A percentile compares a stretch with the other conserved stretches of the same genome.
Conservation (phyloP, 2,329 filamentous ascomycete genomes). For the Beauveria sp. region DNA sequence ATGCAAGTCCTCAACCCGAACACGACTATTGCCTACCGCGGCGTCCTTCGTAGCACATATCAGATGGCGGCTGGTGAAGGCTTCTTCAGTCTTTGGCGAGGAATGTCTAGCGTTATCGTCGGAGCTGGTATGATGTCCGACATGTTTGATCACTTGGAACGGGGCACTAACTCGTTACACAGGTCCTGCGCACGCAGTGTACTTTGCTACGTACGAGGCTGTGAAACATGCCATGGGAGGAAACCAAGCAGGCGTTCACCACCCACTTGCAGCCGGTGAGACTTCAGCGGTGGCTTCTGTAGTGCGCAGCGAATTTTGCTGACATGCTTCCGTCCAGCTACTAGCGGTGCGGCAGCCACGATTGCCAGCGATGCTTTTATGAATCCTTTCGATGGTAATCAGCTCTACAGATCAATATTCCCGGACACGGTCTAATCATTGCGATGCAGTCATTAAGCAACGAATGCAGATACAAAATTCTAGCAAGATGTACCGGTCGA, state of each 20-base stretch:
- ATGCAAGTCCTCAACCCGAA: slow-evolving; percentile 94
- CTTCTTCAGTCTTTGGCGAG: slow-evolving; percentile 86
- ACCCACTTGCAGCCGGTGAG: slow-evolving; percentile 83
- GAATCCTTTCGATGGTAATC: slow-evolving; percentile 95
- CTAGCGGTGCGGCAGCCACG: slow-evolving; percentile 88
- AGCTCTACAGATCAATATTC: neutral
- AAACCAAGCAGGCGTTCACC: slow-evolving; percentile 79
- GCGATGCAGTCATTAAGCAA: slow-evolving; percentile 81
- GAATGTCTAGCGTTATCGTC: slow-evolving; percentile 91
- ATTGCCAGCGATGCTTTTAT: slow-evolving; percentile 97
- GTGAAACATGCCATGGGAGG: slow-evolving; percentile 96
- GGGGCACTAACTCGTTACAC: slow-evolving; percentile 17
- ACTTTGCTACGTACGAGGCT: slow-evolving; percentile 96
- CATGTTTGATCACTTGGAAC: neutral
- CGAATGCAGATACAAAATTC: slow-evolving; percentile 98
- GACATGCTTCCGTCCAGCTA: slow-evolving; percentile 48
- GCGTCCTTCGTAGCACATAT: slow-evolving; percentile 85
- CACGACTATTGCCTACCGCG: slow-evolving; percentile 73
- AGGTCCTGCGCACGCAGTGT: slow-evolving; percentile 96
- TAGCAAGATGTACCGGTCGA: slow-evolving; percentile 74
- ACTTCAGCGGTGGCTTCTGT: neutral
- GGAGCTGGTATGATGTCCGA: slow-evolving; percentile 67
- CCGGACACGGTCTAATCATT: neutral
- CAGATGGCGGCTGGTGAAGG: slow-evolving; percentile 89
- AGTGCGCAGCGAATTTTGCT: neutral